phyloP scores from a whole-genome alignment of 768 basidiomycete genomes.

The Steccherinum ochraceum region DNA sequence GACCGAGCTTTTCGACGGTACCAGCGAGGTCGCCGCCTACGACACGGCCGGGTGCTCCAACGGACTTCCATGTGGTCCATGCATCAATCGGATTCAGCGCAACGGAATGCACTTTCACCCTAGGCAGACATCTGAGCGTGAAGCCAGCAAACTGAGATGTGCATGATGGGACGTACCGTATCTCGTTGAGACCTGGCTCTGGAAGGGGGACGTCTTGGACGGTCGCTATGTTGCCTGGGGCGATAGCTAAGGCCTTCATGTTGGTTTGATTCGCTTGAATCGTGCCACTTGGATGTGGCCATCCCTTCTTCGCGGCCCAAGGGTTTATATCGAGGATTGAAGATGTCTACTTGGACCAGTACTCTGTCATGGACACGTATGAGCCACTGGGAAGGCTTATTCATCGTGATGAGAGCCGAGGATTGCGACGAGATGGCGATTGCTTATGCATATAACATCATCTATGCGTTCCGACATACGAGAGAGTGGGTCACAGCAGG shows the following conservation, averaged over 20 bases:
- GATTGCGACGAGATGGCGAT: no score
- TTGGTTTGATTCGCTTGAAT: no score
- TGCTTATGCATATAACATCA: no score
- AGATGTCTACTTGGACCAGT: no score
- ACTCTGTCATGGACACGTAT: no score
- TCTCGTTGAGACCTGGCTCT: background rate
- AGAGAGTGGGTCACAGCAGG: no score
- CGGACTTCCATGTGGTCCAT: background rate
- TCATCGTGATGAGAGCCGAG: no score
- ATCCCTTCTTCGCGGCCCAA: no score
- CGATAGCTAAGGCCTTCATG: background rate
- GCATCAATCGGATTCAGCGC: background rate
- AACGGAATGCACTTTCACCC: background rate
- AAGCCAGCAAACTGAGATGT: background rate
- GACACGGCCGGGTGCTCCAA: background rate
- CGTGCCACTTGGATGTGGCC: no score
- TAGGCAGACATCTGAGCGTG: background rate
- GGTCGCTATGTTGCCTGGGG: background rate
- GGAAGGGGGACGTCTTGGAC: background rate
- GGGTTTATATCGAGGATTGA: no score
- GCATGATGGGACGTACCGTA: background rate
- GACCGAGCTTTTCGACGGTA: background rate
- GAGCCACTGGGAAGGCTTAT: no score
- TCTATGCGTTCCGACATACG: no score
- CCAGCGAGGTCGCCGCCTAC: background rate